These are phyloP conservation scores for Atkinsonella texensis DNA, from an alignment of 2,329 filamentous ascomycete genomes.

Conservation along the genomic window DNA sequence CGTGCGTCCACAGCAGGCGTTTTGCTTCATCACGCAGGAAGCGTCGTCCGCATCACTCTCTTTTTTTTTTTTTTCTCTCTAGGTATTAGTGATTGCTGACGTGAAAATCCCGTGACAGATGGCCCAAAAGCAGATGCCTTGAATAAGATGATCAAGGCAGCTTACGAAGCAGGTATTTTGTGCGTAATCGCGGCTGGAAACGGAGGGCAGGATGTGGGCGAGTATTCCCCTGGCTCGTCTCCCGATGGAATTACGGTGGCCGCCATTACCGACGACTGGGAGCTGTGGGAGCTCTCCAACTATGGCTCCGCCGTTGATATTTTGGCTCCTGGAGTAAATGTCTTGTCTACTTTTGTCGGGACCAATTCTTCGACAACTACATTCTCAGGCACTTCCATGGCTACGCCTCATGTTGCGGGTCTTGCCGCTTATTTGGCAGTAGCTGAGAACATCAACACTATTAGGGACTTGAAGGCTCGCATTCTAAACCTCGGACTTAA, in stretches of 20 bases:
- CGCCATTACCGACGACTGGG: constrained; percentile 28
- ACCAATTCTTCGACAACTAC: constrained; percentile 27
- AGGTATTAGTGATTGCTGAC: background rate
- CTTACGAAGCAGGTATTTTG: constrained; percentile 34
- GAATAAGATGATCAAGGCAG: constrained; percentile 36
- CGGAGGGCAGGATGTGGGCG: constrained; percentile 23
- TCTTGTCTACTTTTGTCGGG: constrained; percentile 35
- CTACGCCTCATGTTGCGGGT: constrained; percentile 47
- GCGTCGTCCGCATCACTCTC: too few species aligned
- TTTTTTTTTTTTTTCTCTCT: too few species aligned
- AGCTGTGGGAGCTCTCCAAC: constrained; percentile 35
- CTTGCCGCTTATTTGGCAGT: constrained; percentile 43
- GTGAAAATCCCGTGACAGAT: background rate
- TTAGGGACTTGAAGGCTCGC: constrained; percentile 27
- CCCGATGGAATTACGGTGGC: constrained; percentile 39
- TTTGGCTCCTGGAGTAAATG: constrained; percentile 35
- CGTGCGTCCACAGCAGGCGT: background rate
- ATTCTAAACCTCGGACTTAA: constrained; percentile 30
- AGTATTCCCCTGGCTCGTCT: constrained; percentile 34
- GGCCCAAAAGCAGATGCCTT: constrained; percentile 21
- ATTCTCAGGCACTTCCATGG: constrained; percentile 51
- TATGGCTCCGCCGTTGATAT: constrained; percentile 36
- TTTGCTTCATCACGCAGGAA: too few species aligned
- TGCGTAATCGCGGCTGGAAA: constrained; percentile 46
- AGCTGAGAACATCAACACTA: constrained; percentile 27